Percentiles rank a stretch among this genome's conserved stretches.
These are phyloP conservation scores for Penicillium taxi DNA, from an alignment of 495 filamentous ascomycete species.

Conservation along the genomic window DNA sequence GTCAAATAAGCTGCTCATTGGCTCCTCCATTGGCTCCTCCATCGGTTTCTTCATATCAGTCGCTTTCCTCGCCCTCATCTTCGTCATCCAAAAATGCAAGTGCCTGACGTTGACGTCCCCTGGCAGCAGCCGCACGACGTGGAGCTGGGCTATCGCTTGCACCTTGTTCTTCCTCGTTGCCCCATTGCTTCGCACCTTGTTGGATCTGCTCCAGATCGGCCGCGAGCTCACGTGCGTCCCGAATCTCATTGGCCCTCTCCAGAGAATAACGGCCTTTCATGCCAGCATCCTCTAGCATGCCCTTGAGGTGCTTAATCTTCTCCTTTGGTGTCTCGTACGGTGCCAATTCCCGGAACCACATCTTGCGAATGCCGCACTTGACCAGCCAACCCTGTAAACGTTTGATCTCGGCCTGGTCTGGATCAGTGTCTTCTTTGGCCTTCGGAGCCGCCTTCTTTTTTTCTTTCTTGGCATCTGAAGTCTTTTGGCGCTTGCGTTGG, in stretches of 20 bases:
- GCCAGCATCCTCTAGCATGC: slow-evolving; percentile 68
- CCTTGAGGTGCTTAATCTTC: slow-evolving; percentile 75
- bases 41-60: slow-evolving; percentile 38
- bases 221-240: slow-evolving; percentile 71
- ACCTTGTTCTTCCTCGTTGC: slow-evolving; percentile 31
- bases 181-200: slow-evolving; percentile 72
- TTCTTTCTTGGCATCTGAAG: slow-evolving; percentile 24
- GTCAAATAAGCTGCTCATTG: no score
- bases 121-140: slow-evolving; percentile 31
- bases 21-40: no score
- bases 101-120: slow-evolving; percentile 34
- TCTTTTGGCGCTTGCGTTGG: slow-evolving; percentile 37
- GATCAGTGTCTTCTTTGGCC: slow-evolving; percentile 44
- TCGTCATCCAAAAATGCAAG: slow-evolving; percentile 49
- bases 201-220: slow-evolving; percentile 76
- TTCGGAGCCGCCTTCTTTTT: slow-evolving; percentile 28
- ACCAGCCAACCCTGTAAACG: slow-evolving; percentile 78
- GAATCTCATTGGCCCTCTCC: slow-evolving; percentile 77
- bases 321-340: slow-evolving; percentile 65
- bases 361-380: slow-evolving; percentile 90
- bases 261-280: slow-evolving; percentile 83
- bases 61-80: slow-evolving; percentile 47
- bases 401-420: slow-evolving; percentile 77
- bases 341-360: slow-evolving; percentile 77
- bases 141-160: slow-evolving; percentile 33